Base-by-base conservation (phyloP, 805 yeast genomes). In the Spathaspora hagerdaliae region DNA sequence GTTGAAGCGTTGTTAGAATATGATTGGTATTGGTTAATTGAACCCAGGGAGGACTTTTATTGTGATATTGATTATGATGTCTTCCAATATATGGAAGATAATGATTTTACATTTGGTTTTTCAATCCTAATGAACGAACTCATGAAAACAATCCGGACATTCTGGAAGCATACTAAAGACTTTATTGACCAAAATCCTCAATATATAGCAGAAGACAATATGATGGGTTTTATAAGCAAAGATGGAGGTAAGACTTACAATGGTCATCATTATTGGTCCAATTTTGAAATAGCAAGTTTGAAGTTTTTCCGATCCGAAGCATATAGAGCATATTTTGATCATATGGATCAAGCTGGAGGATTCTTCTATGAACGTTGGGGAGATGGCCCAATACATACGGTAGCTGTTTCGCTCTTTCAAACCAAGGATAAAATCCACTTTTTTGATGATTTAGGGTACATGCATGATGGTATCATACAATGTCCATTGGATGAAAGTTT, bases 1-100 rank as follows among this genome's bases (percentile, higher is more conserved):
- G 92, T 87, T 60, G 82, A 82, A 35, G 59, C 84, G 48, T 61
- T 87, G 77, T 70, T 69, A 47, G 81, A 85, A 12, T 87, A 80
- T 63, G 87, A 84, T 47, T 87, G 82, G 75, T 88, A 88, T 74
- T 87, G 96, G 96, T 79, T 96, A 66, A 92, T 87, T 43, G 96
- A 87, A 65, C 96, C 96, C 14, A 85, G 81, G 60, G 75, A 85
- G 61, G 77, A 78, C 65, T 77, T 87, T 56, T 82, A 71, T 67
- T 88, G 96, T 73, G 95, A 89, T 64, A 71, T 89, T 48, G 81
- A n/a, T n/a, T n/a, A n/a, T n/a, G n/a, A n/a, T n/a, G n/a, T n/a
- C n/a, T n/a, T n/a, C n/a, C n/a, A n/a, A 56, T 77, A 83, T 51
- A 77, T 92, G 85, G 75, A 88, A 53, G 82, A 81, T 46, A 80